A percentile compares a stretch with the other conserved stretches of the same genome.
These are phyloP conservation scores for Colletotrichum navitas DNA, from an alignment of 2,329 filamentous ascomycete genomes.

Conservation along the genomic window DNA sequence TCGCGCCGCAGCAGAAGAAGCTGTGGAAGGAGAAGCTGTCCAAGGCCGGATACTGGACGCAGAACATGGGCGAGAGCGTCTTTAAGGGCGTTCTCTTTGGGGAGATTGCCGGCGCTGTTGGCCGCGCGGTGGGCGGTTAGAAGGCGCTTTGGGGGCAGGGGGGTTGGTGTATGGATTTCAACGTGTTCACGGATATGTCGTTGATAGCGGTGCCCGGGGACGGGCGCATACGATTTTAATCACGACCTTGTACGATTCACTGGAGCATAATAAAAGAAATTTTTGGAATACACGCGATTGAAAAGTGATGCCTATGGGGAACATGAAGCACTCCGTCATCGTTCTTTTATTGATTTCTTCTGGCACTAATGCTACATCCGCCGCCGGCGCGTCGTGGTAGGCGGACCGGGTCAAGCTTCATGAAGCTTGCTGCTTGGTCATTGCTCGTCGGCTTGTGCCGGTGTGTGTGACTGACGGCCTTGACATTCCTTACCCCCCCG, in stretches of 20 bases:
- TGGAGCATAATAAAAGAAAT: background rate
- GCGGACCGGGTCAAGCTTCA: no score
- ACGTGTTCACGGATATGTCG: conserved; percentile 29
- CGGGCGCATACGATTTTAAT: conserved; percentile 33
- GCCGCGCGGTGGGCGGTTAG: conserved; percentile 56
- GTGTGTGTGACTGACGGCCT: no score
- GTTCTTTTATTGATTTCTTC: no score
- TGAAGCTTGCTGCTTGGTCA: no score
- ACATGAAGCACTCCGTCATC: no score
- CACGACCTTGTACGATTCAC: conserved; percentile 29
- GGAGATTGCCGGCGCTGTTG: conserved; percentile 74
- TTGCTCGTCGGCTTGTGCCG: no score
- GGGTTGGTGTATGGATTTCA: background rate
- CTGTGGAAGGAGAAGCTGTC: conserved; percentile 78
- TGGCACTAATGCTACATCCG: background rate
- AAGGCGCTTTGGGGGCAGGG: background rate
- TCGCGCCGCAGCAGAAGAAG: conserved; percentile 71
- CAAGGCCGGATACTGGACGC: conserved; percentile 82
- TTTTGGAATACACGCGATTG: background rate
- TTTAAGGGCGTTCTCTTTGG: conserved; percentile 84
- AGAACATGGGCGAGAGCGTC: conserved; percentile 80
- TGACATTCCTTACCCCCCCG: no score
- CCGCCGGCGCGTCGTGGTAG: background rate
- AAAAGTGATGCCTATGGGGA: background rate
- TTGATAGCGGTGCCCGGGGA: conserved; percentile 8